phyloP scores from a whole-genome alignment of 2,329 filamentous ascomycete species.

The Rhinocladiella similis region DNA sequence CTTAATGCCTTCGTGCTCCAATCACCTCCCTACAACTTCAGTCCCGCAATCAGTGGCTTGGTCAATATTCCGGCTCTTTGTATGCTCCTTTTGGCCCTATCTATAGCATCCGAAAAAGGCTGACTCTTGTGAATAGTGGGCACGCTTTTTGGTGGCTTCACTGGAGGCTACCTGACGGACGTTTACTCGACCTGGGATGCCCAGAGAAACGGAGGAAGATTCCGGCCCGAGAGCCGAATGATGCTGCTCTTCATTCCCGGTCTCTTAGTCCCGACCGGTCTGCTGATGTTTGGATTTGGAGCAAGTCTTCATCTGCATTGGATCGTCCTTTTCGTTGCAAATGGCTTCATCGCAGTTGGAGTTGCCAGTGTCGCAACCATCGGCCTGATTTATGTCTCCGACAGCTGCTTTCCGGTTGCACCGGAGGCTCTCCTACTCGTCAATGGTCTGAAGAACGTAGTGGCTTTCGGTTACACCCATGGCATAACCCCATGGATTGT shows the following conservation, averaged over 20 bases:
- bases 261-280: constrained; percentile 4
- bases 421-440: constrained; percentile 20
- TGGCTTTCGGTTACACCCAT: constrained; percentile 34
- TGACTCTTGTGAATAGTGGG: constrained; percentile 4
- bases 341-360: constrained; percentile 5
- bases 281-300: constrained; percentile 13
- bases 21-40: constrained; percentile 7
- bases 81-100: too few relatives aligned
- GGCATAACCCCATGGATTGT: constrained; percentile 33
- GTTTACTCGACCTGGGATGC: neutral
- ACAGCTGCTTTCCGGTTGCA: constrained; percentile 11
- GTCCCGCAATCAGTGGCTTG: constrained; percentile 1
- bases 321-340: constrained; percentile 9
- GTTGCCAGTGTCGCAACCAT: constrained; percentile 2
- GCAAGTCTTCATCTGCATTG: constrained; percentile 5
- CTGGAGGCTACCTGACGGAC: constrained; percentile 8
- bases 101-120: too few relatives aligned
- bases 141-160: constrained; percentile 3
- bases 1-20: constrained; percentile 11
- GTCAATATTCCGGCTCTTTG: neutral
- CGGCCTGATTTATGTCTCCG: constrained; percentile 13
- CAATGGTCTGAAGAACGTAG: constrained; percentile 34
- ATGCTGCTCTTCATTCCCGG: constrained; percentile 8
- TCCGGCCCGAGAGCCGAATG: constrained; percentile 7
- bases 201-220: constrained; percentile 4